phyloP scores from a whole-genome alignment of 495 filamentous ascomycete genomes.

The Penicillium coffeae region DNA sequence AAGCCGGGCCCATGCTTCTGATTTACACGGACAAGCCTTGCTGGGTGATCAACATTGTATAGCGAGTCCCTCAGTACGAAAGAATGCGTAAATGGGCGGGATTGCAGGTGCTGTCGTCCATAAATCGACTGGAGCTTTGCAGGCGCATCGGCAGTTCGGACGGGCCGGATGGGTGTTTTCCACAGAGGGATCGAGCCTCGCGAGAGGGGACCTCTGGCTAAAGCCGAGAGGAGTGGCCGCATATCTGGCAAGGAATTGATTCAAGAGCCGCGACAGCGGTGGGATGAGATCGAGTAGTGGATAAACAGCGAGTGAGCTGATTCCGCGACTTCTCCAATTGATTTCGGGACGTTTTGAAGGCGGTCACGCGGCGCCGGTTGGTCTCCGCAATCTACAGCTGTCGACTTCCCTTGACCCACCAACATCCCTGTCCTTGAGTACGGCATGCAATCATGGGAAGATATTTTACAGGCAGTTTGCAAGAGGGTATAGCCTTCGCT shows the following conservation, averaged over 20 bases:
- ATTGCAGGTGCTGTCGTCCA: conserved; percentile 34
- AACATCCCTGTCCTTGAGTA: background rate
- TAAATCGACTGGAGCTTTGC: conserved; percentile 34
- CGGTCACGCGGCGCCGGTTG: conserved; percentile 19
- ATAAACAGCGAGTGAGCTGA: too few relatives aligned
- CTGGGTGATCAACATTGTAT: conserved; percentile 82
- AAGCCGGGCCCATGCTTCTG: conserved; percentile 77
- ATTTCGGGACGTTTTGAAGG: conserved; percentile 16
- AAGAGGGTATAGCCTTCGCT: conserved; percentile 73
- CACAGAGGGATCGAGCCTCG: conserved; percentile 6
- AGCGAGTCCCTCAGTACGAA: conserved; percentile 24
- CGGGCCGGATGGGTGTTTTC: conserved; percentile 16
- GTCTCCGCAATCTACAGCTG: conserved; percentile 10
- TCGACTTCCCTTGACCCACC: conserved; percentile 1
- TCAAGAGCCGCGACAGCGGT: background rate
- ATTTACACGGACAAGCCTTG: conserved; percentile 66
- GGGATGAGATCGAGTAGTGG: too few relatives aligned
- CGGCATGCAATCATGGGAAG: conserved; percentile 38
- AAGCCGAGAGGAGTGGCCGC: conserved; percentile 30
- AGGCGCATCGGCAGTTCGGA: conserved; percentile 13
- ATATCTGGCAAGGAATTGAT: conserved; percentile 9
- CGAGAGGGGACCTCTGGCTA: conserved; percentile 22
- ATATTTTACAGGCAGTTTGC: conserved; percentile 77
- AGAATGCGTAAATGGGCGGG: conserved; percentile 26
- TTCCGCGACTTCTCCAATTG: too few relatives aligned